A percentile compares a stretch with the other conserved stretches of the same genome.
These are phyloP conservation scores for Malbranchea zuffiana DNA, from an alignment of 2,329 filamentous ascomycete genomes.

Conservation along the genomic window DNA sequence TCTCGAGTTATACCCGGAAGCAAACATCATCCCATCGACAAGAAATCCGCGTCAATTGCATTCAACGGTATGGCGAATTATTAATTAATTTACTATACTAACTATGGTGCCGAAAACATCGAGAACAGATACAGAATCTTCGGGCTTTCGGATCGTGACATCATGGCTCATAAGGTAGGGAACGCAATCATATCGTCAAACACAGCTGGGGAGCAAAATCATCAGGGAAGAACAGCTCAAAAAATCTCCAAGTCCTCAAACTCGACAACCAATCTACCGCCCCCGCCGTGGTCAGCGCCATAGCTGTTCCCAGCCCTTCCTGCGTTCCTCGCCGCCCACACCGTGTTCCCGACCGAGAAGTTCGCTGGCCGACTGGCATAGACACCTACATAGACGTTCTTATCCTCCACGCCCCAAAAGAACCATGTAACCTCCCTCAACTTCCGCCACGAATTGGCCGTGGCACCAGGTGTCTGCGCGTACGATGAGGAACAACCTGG, in stretches of 20 bases:
- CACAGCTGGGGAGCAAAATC: too few species aligned
- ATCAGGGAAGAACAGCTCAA: slow-evolving; percentile 15
- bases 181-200: too few species aligned
- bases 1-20: too few species aligned
- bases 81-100: too few species aligned
- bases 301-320: slow-evolving; percentile 16
- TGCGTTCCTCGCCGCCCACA: slow-evolving; percentile 32
- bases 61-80: too few species aligned
- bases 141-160: too few species aligned
- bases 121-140: too few species aligned
- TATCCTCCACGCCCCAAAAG: slow-evolving; percentile 50
- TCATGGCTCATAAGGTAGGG: too few species aligned
- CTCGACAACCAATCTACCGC: slow-evolving; percentile 36
- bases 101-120: too few species aligned
- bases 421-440: slow-evolving; percentile 51
- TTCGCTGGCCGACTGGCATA: slow-evolving; percentile 48
- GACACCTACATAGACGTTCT: slow-evolving; percentile 47
- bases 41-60: too few species aligned
- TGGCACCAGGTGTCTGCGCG: slow-evolving; percentile 27
- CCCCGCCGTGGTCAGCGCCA: slow-evolving; percentile 8
- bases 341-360: slow-evolving; percentile 30
- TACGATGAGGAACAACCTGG: slow-evolving; percentile 16
- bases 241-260: slow-evolving; percentile 44
- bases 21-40: too few species aligned
- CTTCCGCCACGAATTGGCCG: slow-evolving; percentile 44